Percentiles rank a stretch among this genome's conserved stretches.
These are phyloP conservation scores for Chlorella vulgaris DNA, from an alignment of 139 green algal genomes.

Conservation along the genomic window DNA sequence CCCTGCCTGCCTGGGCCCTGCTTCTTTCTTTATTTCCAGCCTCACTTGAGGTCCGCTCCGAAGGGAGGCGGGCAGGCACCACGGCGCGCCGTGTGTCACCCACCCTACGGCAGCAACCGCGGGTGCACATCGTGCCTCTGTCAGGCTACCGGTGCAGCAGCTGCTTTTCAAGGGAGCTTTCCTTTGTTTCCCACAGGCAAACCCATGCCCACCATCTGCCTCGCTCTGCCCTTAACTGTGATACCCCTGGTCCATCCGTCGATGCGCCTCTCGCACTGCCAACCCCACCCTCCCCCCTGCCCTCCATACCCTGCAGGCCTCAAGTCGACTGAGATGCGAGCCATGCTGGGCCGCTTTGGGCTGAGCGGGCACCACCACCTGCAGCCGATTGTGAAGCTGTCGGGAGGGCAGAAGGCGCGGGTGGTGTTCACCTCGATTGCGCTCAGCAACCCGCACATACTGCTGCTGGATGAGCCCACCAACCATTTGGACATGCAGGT, in stretches of 20 bases:
- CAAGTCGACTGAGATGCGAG: constrained; percentile 91
- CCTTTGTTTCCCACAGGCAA: too few relatives aligned
- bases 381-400: constrained; percentile 97
- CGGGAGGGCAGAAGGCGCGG: constrained; percentile 94
- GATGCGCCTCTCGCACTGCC: neutral
- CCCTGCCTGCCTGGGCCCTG: neutral
- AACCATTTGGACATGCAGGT: constrained; percentile 99
- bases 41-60: neutral
- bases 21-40: too few relatives aligned
- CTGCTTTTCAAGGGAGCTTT: too few relatives aligned
- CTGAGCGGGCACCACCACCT: constrained; percentile 95
- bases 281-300: neutral
- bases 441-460: constrained; percentile 91
- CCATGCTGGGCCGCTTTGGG: constrained; percentile 88
- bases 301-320: constrained; percentile 48
- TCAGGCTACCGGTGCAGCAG: too few relatives aligned
- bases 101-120: too few relatives aligned
- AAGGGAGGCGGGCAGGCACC: too few relatives aligned
- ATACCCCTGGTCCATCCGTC: neutral
- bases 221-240: too few relatives aligned
- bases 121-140: too few relatives aligned
- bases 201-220: neutral
- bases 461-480: constrained; percentile 92
- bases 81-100: too few relatives aligned
- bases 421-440: constrained; percentile 97